phyloP scores from a whole-genome alignment of 2,329 filamentous ascomycete species.

The Penicillium griseofulvum region DNA sequence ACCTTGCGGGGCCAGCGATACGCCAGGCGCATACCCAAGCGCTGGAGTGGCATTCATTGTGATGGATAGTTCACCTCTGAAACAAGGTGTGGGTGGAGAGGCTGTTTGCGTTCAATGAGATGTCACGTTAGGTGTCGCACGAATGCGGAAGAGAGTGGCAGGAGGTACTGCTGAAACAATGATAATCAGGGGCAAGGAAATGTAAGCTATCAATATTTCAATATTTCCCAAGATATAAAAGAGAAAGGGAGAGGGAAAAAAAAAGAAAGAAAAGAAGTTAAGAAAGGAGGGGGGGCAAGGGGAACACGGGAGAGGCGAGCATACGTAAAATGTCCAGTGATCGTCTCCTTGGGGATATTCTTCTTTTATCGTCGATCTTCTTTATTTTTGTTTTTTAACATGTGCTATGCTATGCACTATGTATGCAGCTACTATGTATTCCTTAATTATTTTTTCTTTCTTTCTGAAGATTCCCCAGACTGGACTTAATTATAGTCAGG shows the following conservation, averaged over 20 bases:
- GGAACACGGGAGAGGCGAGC: slow-evolving; percentile 12
- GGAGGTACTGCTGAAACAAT: slow-evolving; percentile 7
- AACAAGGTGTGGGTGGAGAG: slow-evolving; percentile 21
- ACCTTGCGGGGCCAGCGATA: slow-evolving; percentile 35
- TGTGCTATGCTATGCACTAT: background rate
- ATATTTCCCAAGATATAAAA: background rate
- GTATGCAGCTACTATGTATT: background rate
- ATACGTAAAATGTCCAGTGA: slow-evolving; percentile 10
- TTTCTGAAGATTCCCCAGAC: slow-evolving; percentile 2
- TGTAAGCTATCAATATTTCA: too few species aligned
- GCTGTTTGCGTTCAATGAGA: slow-evolving; percentile 10
- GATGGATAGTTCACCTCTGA: slow-evolving; percentile 20
- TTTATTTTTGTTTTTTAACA: background rate
- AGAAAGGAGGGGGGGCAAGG: slow-evolving; percentile 11
- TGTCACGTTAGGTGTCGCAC: slow-evolving; percentile 18
- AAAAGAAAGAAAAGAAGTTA: slow-evolving; percentile 6
- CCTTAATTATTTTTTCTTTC: background rate
- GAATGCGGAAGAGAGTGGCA: slow-evolving; percentile 11
- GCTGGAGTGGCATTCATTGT: slow-evolving; percentile 36
- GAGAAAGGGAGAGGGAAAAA: background rate
- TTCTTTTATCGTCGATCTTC: background rate
- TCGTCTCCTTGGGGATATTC: background rate
- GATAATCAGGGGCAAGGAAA: background rate
- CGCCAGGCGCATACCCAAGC: slow-evolving; percentile 33
- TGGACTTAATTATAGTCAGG: background rate